Evolutionary conservation across 2,329 filamentous ascomycete genomes (phyloP), one percentile per base, ranked within the genome.

Genomic region (Fusarium sp.): DNA sequence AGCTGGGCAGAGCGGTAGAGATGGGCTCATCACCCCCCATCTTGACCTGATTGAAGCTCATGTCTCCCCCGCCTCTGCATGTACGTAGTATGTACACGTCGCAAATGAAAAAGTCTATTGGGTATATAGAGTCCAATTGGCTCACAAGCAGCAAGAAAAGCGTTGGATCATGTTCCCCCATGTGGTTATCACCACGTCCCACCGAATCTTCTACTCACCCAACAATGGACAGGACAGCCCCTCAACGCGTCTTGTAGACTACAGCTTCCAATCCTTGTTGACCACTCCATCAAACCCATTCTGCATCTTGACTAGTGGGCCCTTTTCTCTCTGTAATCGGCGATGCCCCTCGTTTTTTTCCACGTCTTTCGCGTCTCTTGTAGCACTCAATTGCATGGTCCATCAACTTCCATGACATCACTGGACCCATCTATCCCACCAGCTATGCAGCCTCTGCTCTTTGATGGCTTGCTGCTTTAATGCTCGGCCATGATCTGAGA

Each of bases 371-470:
- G 20, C 19, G 28, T 24, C 40, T 28, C 45, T 28, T 51, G 56
- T 19, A 26, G 39, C 34, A 36, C 17, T 36, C 24, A 39, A 24
- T 42, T 43, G 56, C 34, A 34, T 34, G 23, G 24, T 40, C 24
- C 34, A 28, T 19, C 40, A 23, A 23, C 39, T 59, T 66, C 53
- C 47, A 73, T 73, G 71, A 73, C 70, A 73, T 73, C 71, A 73
- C 71, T 39, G 62, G 58, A 65, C 68, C 67, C 69, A 71, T 69
- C 58, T 28, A 28, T 28, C 26, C 26, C 26, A 28, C 26, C 26
- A 54, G 20, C 45, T 49, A 36, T 36, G 19, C 54, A 55, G 39
- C 45, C 17, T 24, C 51, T 34, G 51, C 36, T 62, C 21, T 28
- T 46, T 49, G 42, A 43, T 54, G 44, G 44, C 38, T 56, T 43